phyloP scores from a whole-genome alignment of 768 basidiomycete species.

The Strobilomyces confusus region DNA sequence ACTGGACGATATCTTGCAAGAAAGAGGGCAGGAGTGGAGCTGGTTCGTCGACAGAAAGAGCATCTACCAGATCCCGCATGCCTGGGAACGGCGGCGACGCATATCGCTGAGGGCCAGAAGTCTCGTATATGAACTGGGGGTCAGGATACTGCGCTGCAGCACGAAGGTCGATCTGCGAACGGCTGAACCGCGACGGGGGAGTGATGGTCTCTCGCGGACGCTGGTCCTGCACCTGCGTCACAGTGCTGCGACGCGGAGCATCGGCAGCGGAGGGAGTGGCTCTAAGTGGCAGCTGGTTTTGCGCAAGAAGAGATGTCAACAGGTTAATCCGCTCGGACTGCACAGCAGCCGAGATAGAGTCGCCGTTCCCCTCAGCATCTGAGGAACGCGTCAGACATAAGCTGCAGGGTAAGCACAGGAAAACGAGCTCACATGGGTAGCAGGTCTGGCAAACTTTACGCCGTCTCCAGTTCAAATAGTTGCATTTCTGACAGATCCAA shows the following conservation, averaged over 20 bases:
- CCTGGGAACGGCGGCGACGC: slow-evolving; percentile 38
- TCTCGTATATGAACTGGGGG: slow-evolving; percentile 66
- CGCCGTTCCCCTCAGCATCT: slow-evolving; percentile 88
- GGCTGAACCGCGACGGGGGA: slow-evolving; percentile 37
- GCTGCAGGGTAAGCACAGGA: slow-evolving; percentile 5
- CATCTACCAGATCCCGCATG: slow-evolving; percentile 22
- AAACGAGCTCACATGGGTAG: slow-evolving; percentile 60
- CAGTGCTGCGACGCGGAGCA: slow-evolving; percentile 39
- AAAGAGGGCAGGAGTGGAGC: slow-evolving; percentile 70
- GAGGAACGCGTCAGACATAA: slow-evolving; percentile 8
- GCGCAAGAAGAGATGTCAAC: slow-evolving; percentile 67
- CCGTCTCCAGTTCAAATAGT: slow-evolving; percentile 84
- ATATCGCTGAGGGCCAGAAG: slow-evolving; percentile 42
- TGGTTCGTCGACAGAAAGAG: slow-evolving; percentile 32
- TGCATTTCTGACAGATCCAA: slow-evolving; percentile 82
- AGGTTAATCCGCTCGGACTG: slow-evolving; percentile 82
- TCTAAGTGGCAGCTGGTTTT: slow-evolving; percentile 40
- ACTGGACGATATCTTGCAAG: slow-evolving; percentile 69
- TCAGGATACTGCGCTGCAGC: slow-evolving; percentile 42
- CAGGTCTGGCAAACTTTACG: slow-evolving; percentile 90
- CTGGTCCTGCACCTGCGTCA: slow-evolving; percentile 44
- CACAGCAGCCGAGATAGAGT: slow-evolving; percentile 80
- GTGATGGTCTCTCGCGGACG: slow-evolving; percentile 37
- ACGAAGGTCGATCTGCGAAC: slow-evolving; percentile 43
- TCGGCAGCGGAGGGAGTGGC: slow-evolving; percentile 15